These are phyloP conservation scores for Closterium sp. DNA, from an alignment of 139 green algal species.

Conservation along the genomic window DNA sequence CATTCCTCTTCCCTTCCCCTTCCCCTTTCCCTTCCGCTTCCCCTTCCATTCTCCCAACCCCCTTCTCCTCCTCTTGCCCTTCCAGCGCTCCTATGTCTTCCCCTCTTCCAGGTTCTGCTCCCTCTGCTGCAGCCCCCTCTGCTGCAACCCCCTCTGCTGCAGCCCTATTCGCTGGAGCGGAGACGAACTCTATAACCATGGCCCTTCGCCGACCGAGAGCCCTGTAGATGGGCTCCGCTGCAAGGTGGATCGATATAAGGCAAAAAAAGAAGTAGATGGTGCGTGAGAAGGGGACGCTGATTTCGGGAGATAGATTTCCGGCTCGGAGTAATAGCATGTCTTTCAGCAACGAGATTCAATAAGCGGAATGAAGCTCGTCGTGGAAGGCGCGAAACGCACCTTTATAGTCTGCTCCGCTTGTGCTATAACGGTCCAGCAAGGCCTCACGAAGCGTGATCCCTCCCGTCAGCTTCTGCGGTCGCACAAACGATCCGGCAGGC, in stretches of 20 bases:
- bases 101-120: not conserved
- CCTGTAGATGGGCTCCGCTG: not conserved
- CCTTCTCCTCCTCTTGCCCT: not conserved
- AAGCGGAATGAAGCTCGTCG: not conserved
- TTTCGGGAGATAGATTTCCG: not conserved
- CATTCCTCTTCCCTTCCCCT: not conserved
- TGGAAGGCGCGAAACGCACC: not conserved
- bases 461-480: conserved; percentile 32
- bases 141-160: not conserved
- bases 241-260: not conserved
- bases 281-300: not conserved
- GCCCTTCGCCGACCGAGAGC: not conserved
- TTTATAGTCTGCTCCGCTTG: not conserved
- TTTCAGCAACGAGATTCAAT: not conserved
- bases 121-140: not conserved
- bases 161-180: not conserved
- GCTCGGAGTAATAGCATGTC: not conserved
- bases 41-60: not conserved
- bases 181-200: not conserved
- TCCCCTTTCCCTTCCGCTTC: not conserved
- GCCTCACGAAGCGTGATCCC: conserved; percentile 40
- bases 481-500: conserved; percentile 39
- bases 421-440: conserved; percentile 23
- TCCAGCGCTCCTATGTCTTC: too few relatives aligned
- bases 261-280: not conserved